These are phyloP conservation scores for Marasmius oreades DNA, from an alignment of 1,284 basidiomycete genomes.

Conservation along the genomic window DNA sequence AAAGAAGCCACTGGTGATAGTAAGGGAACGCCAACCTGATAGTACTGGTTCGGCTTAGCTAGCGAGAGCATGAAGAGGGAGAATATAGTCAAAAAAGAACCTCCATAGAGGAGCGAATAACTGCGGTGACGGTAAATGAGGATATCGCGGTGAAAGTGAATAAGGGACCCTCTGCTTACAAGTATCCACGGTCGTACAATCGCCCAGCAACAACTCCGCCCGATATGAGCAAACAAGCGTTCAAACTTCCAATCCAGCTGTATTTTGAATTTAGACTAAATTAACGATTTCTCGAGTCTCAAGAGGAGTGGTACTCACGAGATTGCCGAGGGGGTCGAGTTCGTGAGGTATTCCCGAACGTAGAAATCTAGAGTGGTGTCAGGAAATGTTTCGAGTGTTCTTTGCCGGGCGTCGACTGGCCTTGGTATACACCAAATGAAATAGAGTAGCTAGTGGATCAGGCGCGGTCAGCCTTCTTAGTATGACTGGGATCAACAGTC, in stretches of 20 bases:
- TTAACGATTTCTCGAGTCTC: not conserved
- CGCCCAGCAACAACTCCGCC: constrained; percentile 32
- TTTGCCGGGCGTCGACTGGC: constrained; percentile 12
- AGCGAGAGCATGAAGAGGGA: constrained; percentile 27
- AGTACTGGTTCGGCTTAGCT: constrained; percentile 22
- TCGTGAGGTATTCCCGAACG: constrained; percentile 29
- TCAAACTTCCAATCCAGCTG: constrained; percentile 50
- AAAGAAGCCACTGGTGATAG: not conserved
- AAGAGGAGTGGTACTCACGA: constrained; percentile 24
- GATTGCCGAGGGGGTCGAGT: constrained; percentile 31
- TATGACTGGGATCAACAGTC: no score
- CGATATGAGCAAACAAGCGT: constrained; percentile 35
- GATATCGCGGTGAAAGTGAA: not conserved
- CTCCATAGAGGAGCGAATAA: constrained; percentile 17
- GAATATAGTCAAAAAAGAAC: constrained; percentile 19
- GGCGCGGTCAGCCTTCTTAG: not conserved
- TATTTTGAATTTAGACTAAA: not conserved
- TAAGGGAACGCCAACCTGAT: constrained; percentile 18
- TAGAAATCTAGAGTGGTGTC: constrained; percentile 27
- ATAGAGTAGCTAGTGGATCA: constrained; percentile 26
- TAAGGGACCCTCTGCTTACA: constrained; percentile 15
- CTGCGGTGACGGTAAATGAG: constrained; percentile 5
- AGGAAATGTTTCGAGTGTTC: not conserved
- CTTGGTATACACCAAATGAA: constrained; percentile 42
- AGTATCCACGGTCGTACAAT: constrained; percentile 25